phyloP scores from a whole-genome alignment of 371 early-diverging fungal genomes.

The Lichtheimia hyalospora region DNA sequence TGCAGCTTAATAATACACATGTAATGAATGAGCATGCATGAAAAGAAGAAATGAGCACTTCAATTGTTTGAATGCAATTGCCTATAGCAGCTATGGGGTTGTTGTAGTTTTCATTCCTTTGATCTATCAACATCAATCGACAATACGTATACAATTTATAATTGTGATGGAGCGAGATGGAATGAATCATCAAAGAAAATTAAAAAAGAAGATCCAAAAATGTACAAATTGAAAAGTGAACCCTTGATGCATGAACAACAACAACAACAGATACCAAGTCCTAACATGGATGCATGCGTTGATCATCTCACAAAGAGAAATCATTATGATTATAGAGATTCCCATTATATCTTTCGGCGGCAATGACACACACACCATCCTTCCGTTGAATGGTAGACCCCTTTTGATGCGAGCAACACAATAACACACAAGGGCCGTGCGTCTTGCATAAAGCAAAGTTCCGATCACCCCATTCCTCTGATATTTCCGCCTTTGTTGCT shows the following conservation, averaged over 20 bases:
- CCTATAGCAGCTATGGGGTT: too few relatives aligned
- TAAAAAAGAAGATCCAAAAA: constrained; percentile 2
- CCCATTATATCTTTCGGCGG: not conserved
- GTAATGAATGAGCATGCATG: too few relatives aligned
- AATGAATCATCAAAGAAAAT: too few relatives aligned
- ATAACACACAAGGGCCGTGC: constrained; percentile 10
- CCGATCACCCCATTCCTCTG: constrained; percentile 12
- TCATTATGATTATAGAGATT: not conserved
- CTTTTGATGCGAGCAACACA: constrained; percentile 3
- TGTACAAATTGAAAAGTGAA: constrained; percentile 9
- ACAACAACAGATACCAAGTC: not conserved
- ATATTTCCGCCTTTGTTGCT: constrained; percentile 7
- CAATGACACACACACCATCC: not conserved
- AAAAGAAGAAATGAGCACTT: too few relatives aligned
- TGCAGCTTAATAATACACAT: too few relatives aligned
- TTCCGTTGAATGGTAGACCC: not conserved
- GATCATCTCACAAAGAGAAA: not conserved
- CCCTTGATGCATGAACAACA: constrained; percentile 8
- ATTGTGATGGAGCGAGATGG: too few relatives aligned
- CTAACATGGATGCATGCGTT: not conserved
- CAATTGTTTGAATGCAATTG: too few relatives aligned
- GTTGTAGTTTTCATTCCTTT: too few relatives aligned
- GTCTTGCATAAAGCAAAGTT: constrained; percentile 13
- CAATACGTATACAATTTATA: too few relatives aligned
- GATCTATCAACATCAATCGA: too few relatives aligned